Percentiles rank a stretch among this genome's conserved stretches.
Evolutionary conservation across 257 asterid species (phyloP).

Genomic region (Solanum tarijense): DNA sequence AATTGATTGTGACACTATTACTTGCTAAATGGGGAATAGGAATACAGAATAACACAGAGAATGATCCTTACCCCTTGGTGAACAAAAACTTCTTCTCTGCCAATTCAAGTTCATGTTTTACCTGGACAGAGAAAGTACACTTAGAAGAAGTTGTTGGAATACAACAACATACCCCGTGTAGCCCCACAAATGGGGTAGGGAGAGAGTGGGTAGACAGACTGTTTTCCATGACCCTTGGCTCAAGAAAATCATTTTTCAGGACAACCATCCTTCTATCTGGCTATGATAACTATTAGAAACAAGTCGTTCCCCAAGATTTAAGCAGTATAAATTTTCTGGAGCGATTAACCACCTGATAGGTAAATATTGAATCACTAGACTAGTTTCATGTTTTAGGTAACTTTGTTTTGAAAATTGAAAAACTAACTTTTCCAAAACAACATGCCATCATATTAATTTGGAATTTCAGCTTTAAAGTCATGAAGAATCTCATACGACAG

Average conservation of each 20-base stretch:
- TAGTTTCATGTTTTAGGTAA: neutral
- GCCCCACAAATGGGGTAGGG: neutral
- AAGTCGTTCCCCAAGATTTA: neutral
- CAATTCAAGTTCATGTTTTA: conserved; percentile 9
- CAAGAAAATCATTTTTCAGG: neutral
- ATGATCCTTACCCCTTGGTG: conserved; percentile 8
- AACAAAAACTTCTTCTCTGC: neutral
- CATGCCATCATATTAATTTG: neutral
- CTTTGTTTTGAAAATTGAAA: neutral
- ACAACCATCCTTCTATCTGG: neutral
- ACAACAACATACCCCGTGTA: neutral
- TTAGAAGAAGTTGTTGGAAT: neutral
- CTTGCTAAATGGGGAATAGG: neutral
- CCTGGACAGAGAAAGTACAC: neutral
- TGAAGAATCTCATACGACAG: neutral
- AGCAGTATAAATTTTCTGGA: neutral
- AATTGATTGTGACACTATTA: neutral
- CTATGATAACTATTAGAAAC: neutral
- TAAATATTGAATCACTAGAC: neutral
- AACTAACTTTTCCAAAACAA: no score
- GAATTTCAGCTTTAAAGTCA: neutral
- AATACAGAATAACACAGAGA: neutral
- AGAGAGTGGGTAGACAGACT: neutral
- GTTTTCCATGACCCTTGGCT: neutral
- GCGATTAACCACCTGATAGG: neutral